Percentiles rank a stretch among this genome's conserved stretches.
Evolutionary conservation across 2,329 filamentous ascomycete genomes (phyloP).

Genomic region (Aspergillus ochraceoroseus): DNA sequence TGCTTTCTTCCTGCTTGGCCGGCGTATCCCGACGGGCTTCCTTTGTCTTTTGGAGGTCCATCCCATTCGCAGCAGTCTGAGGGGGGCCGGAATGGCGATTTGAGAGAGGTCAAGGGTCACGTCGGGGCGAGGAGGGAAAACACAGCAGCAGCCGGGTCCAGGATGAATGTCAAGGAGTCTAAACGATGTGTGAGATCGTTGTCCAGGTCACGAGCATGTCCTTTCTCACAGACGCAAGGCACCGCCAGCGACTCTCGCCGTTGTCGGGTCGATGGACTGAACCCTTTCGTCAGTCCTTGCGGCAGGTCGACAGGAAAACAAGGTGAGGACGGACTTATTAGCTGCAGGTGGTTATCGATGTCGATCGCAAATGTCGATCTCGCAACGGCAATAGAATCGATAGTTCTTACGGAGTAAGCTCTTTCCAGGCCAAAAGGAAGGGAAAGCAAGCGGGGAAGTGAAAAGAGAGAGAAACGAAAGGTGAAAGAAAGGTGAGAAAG

Average conservation of each 20-base stretch:
- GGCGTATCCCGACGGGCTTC: conserved; percentile 33
- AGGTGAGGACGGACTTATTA: conserved; percentile 20
- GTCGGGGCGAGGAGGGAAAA: conserved; percentile 1
- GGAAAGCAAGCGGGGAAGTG: conserved; percentile 1
- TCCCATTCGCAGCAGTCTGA: conserved; percentile 21
- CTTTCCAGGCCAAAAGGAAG: background rate
- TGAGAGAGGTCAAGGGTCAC: background rate
- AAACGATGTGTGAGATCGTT: conserved; percentile 11
- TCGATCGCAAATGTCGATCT: conserved; percentile 21
- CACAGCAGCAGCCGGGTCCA: too few relatives aligned
- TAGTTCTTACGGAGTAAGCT: conserved; percentile 4
- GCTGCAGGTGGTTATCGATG: conserved; percentile 17
- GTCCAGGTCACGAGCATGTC: conserved; percentile 23
- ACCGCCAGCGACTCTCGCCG: conserved; percentile 18
- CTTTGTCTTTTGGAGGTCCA: conserved; percentile 43
- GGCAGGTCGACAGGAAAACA: conserved; percentile 17
- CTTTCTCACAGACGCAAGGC: conserved; percentile 23
- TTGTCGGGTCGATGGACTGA: conserved; percentile 17
- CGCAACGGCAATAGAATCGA: conserved; percentile 12
- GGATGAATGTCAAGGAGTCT: conserved; percentile 11
- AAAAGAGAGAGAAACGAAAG: background rate
- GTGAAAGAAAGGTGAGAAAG: conserved; percentile 10
- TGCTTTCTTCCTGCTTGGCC: conserved; percentile 35
- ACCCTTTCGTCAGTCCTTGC: conserved; percentile 23
- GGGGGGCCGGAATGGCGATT: background rate